phyloP scores from a whole-genome alignment of 2,329 filamentous ascomycete genomes.

The Pseudogymnoascus sp. region DNA sequence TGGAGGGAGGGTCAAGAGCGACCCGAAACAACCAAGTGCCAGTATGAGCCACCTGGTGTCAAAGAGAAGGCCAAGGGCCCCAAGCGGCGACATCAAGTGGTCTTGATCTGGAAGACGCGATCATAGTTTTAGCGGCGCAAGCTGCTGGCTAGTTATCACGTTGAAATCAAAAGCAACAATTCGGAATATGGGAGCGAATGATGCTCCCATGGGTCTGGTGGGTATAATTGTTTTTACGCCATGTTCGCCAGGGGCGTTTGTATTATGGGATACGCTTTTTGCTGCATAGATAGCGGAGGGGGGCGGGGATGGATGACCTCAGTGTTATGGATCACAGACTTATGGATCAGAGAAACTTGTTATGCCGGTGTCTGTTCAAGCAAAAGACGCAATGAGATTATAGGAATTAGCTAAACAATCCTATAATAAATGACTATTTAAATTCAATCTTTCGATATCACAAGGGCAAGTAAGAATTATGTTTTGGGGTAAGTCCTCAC shows the following conservation, averaged over 20 bases:
- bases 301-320: neutral
- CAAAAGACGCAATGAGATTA: slow-evolving; percentile 6
- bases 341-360: slow-evolving; percentile 2
- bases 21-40: slow-evolving; percentile 17
- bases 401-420: slow-evolving; percentile 2
- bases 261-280: slow-evolving; percentile 3
- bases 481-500: no score
- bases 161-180: neutral
- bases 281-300: slow-evolving; percentile 4
- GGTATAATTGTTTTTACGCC: slow-evolving; percentile 8
- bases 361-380: neutral
- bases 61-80: slow-evolving; percentile 24
- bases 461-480: neutral
- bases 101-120: slow-evolving; percentile 17
- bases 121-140: neutral
- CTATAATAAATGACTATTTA: slow-evolving; percentile 7
- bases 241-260: slow-evolving; percentile 1
- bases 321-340: slow-evolving; percentile 6
- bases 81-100: slow-evolving; percentile 30
- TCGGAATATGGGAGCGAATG: neutral
- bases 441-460: neutral
- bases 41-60: slow-evolving; percentile 13
- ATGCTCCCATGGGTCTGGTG: neutral
- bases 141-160: neutral
- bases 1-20: slow-evolving; percentile 18